Evolutionary conservation across 495 filamentous ascomycete genomes (phyloP).

Genomic region (Durotheca rogersii): DNA sequence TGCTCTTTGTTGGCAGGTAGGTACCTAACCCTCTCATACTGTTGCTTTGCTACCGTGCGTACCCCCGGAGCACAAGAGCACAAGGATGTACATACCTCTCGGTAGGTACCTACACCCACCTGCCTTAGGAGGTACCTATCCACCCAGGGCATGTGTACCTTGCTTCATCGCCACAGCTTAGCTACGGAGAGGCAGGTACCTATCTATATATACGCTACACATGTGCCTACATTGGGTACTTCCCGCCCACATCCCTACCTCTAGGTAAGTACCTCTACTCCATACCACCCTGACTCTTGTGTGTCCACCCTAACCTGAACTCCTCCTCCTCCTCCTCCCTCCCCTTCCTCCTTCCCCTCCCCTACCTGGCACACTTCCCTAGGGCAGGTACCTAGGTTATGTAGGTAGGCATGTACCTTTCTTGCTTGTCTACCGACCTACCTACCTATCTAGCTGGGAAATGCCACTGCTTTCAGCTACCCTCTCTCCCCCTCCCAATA

Average conservation of each 20-base stretch:
- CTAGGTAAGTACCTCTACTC: too few relatives aligned
- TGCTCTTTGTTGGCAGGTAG: slow-evolving; percentile 17
- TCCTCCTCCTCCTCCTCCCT: slow-evolving; percentile 5
- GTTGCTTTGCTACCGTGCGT: slow-evolving; percentile 1
- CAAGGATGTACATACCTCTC: too few relatives aligned
- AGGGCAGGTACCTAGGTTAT: too few relatives aligned
- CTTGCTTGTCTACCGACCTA: slow-evolving; percentile 10
- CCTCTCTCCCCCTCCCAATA: slow-evolving; percentile 38
- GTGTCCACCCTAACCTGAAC: slow-evolving; percentile 13
- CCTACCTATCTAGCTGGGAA: slow-evolving; percentile 26
- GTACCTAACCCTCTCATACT: slow-evolving; percentile 14
- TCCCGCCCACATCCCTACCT: neutral
- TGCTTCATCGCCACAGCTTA: neutral
- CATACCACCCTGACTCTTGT: neutral
- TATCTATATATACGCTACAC: neutral
- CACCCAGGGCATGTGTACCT: too few relatives aligned
- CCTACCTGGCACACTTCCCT: too few relatives aligned
- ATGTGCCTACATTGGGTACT: neutral
- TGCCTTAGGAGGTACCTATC: neutral
- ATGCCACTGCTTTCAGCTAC: slow-evolving; percentile 30
- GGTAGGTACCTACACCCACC: neutral
- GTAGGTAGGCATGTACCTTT: too few relatives aligned
- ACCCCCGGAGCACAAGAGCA: neutral
- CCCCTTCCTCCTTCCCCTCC: slow-evolving; percentile 7
- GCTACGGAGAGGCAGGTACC: neutral